Percentiles rank a stretch among this genome's conserved stretches.
phyloP scores from a whole-genome alignment of 23 red algal species.

The Chondrus crispus region DNA sequence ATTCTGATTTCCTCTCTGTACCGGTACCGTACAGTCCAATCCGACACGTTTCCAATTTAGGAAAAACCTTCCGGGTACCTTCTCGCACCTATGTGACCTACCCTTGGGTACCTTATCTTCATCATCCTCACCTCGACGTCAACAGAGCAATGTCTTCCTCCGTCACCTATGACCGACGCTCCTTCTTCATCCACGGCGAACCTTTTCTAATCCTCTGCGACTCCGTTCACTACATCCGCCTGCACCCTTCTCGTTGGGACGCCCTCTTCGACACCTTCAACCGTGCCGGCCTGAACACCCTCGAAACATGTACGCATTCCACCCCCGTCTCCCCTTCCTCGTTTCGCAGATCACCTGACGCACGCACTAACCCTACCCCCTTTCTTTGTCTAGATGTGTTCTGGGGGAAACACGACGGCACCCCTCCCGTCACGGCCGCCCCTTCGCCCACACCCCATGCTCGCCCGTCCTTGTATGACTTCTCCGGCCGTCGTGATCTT shows the following conservation, averaged over 20 bases:
- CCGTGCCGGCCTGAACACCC: constrained; percentile 69
- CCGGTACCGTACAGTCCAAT: too few species aligned
- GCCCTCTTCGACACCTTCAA: constrained; percentile 68
- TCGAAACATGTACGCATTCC: constrained; percentile 79
- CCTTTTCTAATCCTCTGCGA: constrained; percentile 72
- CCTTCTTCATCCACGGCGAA: constrained; percentile 29
- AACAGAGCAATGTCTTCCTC: neutral
- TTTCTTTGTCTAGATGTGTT: constrained; percentile 7
- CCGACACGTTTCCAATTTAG: too few species aligned
- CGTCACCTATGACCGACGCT: constrained; percentile 53
- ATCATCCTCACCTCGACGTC: too few species aligned
- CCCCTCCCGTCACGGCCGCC: neutral
- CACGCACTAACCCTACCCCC: neutral
- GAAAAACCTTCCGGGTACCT: too few species aligned
- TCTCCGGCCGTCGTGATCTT: constrained; percentile 54
- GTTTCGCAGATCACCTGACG: neutral
- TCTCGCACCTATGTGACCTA: too few species aligned
- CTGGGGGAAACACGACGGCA: constrained; percentile 18
- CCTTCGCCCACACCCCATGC: too few species aligned
- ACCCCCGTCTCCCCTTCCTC: neutral
- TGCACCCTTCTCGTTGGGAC: constrained; percentile 68
- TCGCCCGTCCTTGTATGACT: too few species aligned
- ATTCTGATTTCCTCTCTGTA: too few species aligned
- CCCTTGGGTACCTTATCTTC: too few species aligned
- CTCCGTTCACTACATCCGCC: constrained; percentile 86